Evolutionary conservation across 225 moss, liverwort and hornwort species (phyloP).

Genomic region (Thuidium tamariscinum): DNA sequence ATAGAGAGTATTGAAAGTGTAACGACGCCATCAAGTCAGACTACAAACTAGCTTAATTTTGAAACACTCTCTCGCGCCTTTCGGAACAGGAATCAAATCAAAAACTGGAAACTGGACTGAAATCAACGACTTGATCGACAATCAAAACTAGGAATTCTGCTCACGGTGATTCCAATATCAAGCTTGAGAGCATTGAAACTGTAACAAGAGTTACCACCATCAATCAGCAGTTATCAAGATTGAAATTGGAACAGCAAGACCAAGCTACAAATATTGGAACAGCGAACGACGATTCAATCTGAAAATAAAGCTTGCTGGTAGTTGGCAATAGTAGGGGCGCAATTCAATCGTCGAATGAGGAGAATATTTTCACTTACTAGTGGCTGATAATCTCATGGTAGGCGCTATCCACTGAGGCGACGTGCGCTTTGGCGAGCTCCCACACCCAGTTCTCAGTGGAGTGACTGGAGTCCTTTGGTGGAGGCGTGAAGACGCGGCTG

Average conservation of each 20-base stretch:
- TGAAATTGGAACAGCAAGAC: too few relatives aligned
- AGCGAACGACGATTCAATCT: neutral
- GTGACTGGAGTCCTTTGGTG: neutral
- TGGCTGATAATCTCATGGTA: conserved; percentile 48
- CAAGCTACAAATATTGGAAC: neutral
- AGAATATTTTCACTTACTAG: conserved; percentile 14
- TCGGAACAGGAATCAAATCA: too few relatives aligned
- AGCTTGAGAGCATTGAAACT: too few relatives aligned
- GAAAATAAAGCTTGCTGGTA: neutral
- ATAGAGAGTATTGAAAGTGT: too few relatives aligned
- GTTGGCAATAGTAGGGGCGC: neutral
- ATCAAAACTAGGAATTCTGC: too few relatives aligned
- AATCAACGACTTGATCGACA: too few relatives aligned
- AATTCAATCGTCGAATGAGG: neutral
- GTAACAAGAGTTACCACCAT: too few relatives aligned
- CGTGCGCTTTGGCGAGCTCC: conserved; percentile 45
- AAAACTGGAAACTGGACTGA: too few relatives aligned
- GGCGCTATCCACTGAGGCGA: conserved; percentile 10
- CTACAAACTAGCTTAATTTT: too few relatives aligned
- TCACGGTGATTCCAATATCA: too few relatives aligned
- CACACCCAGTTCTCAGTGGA: conserved; percentile 20
- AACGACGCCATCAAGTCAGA: too few relatives aligned
- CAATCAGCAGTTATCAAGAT: neutral
- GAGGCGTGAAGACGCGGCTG: conserved; percentile 34
- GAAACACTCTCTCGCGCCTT: too few relatives aligned